phyloP scores from a whole-genome alignment of 1,284 basidiomycete genomes.

The Coniophora puteana region DNA sequence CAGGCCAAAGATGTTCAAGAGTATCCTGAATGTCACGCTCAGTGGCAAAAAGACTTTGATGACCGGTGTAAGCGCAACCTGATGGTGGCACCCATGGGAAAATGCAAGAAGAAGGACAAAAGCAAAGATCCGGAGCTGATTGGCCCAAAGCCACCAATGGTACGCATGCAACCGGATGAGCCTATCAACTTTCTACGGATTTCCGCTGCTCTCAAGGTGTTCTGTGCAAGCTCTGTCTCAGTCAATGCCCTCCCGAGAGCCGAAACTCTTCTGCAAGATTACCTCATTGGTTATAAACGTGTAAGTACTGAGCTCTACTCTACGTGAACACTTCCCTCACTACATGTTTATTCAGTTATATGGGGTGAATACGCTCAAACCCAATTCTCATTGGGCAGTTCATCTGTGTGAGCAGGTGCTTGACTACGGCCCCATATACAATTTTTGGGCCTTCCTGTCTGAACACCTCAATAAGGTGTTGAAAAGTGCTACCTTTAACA shows the following conservation, averaged over 20 bases:
- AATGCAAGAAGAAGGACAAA: constrained; percentile 7
- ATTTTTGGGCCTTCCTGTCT: constrained; percentile 26
- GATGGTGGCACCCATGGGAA: background rate
- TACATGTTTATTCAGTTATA: constrained; percentile 17
- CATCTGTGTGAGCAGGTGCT: constrained; percentile 22
- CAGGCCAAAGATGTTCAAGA: background rate
- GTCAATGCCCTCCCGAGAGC: constrained; percentile 5
- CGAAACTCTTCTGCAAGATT: constrained; percentile 12
- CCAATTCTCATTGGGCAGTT: constrained; percentile 25
- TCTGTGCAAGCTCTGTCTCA: constrained; percentile 12
- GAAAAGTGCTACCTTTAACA: constrained; percentile 24
- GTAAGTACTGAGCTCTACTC: too few species aligned
- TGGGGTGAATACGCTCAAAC: constrained; percentile 18
- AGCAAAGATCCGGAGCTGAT: too few species aligned
- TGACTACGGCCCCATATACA: constrained; percentile 25
- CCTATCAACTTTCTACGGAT: constrained; percentile 14
- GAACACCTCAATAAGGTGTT: constrained; percentile 27
- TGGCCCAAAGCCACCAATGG: constrained; percentile 9
- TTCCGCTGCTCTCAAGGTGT: constrained; percentile 15
- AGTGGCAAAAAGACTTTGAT: background rate
- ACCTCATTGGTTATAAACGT: constrained; percentile 12
- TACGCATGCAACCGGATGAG: constrained; percentile 13
- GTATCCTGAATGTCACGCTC: constrained; percentile 1
- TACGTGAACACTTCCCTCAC: too few species aligned
- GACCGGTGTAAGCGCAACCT: constrained; percentile 2